Base-by-base conservation (phyloP, 1,284 basidiomycete species). In the Sutorius eximius region DNA sequence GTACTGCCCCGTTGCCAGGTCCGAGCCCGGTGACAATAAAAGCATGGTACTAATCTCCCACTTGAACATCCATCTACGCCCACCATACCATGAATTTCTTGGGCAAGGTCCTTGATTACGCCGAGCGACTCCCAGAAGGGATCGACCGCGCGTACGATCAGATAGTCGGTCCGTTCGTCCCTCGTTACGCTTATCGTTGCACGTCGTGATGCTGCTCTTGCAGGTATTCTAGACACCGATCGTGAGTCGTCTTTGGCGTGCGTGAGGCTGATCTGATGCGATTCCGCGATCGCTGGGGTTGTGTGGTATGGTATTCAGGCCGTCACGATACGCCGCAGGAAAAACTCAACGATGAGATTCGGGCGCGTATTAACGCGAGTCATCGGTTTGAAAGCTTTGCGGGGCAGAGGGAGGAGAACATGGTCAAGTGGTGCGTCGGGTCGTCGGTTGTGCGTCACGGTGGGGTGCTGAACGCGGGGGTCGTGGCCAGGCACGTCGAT, bases 371-470 rank as follows among this genome's bases (percentile, higher is more conserved):
- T 65, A 86, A 86, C 58, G 82, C 82, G 3, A 73, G 77, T 16
- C 95, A 98, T 74, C 83, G 94, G 30, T 98, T 93, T 73, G 69
- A 83, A 37, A 91, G 88, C 60, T 98, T 97, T 71, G 92, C 94
- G 0, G 77, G 73, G 12, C 80, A 90, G 65, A 76, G 89, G 27
- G 59, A 73, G 2, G 77, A 83, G 15, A 95, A 95, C 69, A 77
- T 81, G 46, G 88, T 92, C 45, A 97, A 96, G 74, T 97, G 91
- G 92, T 89, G 57, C 38, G 77, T 72, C 36, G 16, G 1, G 40
- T 29, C 33, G 4, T 16, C 10, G 29, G 9, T 42, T 27, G 16
- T n/a, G 4, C 27, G 37, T n/a, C n/a, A n/a, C n/a, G n/a, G n/a
- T 24, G 27, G 3, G 40, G 24, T 27, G 24, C 24, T 27, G 24